Percentiles rank a stretch among this genome's conserved stretches.
Conservation (phyloP, 208 protist genomes). For the Acanthamoeba healyi region DNA sequence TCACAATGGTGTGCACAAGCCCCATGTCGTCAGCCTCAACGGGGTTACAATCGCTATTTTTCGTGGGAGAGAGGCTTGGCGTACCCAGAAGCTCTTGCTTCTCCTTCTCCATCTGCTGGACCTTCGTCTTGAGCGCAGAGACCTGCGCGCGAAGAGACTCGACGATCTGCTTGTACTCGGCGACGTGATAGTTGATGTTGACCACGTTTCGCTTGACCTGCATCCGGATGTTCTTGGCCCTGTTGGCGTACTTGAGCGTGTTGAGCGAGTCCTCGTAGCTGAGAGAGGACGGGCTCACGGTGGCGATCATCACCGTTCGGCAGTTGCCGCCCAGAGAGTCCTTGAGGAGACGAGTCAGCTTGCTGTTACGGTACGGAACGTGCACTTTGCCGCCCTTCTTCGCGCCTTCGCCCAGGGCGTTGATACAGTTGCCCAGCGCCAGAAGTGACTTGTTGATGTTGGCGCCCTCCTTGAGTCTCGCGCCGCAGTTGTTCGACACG, state of each 20-base stretch:
- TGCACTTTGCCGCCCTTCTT: slow-evolving; percentile 75
- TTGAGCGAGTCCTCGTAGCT: slow-evolving; percentile 92
- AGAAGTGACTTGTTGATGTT: slow-evolving; percentile 93
- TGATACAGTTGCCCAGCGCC: slow-evolving; percentile 93
- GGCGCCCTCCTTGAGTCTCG: slow-evolving; percentile 89
- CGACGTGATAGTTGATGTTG: slow-evolving; percentile 89
- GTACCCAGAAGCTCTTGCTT: slow-evolving; percentile 26
- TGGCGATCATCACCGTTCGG: slow-evolving; percentile 92
- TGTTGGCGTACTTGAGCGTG: slow-evolving; percentile 93
- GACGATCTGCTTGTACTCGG: slow-evolving; percentile 90
- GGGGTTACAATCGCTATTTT: no score
- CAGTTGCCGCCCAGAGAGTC: slow-evolving; percentile 93
- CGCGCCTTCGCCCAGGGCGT: slow-evolving; percentile 85
- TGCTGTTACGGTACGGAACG: slow-evolving; percentile 94
- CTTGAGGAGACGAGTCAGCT: slow-evolving; percentile 93
- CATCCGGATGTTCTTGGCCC: slow-evolving; percentile 91
- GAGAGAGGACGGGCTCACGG: slow-evolving; percentile 83
- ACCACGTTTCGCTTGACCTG: slow-evolving; percentile 84
- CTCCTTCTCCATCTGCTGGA: slow-evolving; percentile 28
- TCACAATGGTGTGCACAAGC: no score
- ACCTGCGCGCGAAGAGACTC: slow-evolving; percentile 85
- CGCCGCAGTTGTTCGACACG: slow-evolving; percentile 88
- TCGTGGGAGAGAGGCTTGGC: not conserved
- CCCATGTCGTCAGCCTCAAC: no score
- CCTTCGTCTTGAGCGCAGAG: slow-evolving; percentile 43